These are phyloP conservation scores for Buxus sempervirens DNA, from an alignment of 164 flowering plant genomes.

Conservation along the genomic window DNA sequence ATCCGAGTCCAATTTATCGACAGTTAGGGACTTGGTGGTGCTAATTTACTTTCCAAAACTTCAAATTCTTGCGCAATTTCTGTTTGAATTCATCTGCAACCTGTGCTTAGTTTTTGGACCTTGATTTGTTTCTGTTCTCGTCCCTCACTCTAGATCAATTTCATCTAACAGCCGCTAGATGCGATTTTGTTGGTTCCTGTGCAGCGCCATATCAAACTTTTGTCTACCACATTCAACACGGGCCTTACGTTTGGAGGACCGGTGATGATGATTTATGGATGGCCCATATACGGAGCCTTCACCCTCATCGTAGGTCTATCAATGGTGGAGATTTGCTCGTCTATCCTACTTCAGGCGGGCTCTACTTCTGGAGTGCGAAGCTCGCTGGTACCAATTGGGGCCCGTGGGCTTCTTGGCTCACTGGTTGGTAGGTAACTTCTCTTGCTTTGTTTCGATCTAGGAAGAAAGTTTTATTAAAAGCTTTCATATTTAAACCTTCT, in stretches of 20 bases:
- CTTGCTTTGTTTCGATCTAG: too few relatives aligned
- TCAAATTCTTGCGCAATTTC: too few relatives aligned
- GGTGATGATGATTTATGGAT: conserved; percentile 54
- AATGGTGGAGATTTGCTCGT: conserved; percentile 80
- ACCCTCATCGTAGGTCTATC: conserved; percentile 58
- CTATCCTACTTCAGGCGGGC: conserved; percentile 83
- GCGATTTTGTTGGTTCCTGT: neutral
- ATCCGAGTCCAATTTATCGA: too few relatives aligned
- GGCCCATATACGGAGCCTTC: conserved; percentile 53
- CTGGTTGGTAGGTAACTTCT: conserved; percentile 45
- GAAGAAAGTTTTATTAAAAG: too few relatives aligned
- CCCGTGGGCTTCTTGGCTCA: conserved; percentile 59
- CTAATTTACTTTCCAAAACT: too few relatives aligned
- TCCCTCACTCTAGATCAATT: too few relatives aligned
- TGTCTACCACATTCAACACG: conserved; percentile 55
- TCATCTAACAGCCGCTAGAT: too few relatives aligned
- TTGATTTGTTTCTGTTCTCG: too few relatives aligned
- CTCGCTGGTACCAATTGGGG: conserved; percentile 45
- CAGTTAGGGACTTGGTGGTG: too few relatives aligned
- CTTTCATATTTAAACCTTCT: too few relatives aligned
- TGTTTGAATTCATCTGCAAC: too few relatives aligned
- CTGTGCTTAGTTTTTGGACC: too few relatives aligned
- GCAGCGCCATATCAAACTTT: conserved; percentile 50
- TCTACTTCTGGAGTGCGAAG: conserved; percentile 77
- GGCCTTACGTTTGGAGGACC: conserved; percentile 71